These are phyloP conservation scores for Botrytis hyacinthi DNA, from an alignment of 2,329 filamentous ascomycete genomes.

Conservation along the genomic window DNA sequence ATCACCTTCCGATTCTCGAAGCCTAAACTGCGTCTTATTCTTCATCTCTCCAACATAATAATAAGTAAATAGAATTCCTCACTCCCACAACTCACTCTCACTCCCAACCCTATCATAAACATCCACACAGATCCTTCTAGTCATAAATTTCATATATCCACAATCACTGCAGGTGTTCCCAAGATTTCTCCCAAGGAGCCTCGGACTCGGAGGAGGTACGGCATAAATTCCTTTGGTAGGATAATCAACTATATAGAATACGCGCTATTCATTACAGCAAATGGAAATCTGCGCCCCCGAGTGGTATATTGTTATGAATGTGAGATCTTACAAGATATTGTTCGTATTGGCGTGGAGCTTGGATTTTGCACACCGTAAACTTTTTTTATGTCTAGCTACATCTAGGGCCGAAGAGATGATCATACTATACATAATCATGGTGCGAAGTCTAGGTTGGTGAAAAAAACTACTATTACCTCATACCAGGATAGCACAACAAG, in stretches of 20 bases:
- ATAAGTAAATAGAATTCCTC: too few relatives aligned
- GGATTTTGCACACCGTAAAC: background rate
- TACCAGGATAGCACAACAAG: fast-evolving
- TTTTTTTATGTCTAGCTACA: background rate
- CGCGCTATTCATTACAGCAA: too few relatives aligned
- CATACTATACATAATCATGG: background rate
- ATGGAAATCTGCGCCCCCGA: fast-evolving
- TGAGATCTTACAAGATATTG: background rate
- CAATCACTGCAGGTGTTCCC: too few relatives aligned
- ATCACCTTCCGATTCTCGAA: too few relatives aligned
- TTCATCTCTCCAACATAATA: too few relatives aligned
- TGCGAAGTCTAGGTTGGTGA: background rate
- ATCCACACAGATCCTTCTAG: too few relatives aligned
- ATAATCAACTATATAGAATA: fast-evolving
- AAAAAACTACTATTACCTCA: background rate
- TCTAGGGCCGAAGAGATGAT: background rate
- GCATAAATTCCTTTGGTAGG: background rate
- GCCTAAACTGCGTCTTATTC: too few relatives aligned
- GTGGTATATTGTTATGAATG: background rate
- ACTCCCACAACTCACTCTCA: too few relatives aligned
- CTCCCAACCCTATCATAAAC: too few relatives aligned
- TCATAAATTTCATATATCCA: too few relatives aligned
- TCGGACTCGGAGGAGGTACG: too few relatives aligned
- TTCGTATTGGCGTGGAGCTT: fast-evolving
- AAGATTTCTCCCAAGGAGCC: too few relatives aligned